Percentiles rank a stretch among this genome's conserved stretches.
phyloP scores from a whole-genome alignment of 345 rosid species.

The Ricinus communis region DNA sequence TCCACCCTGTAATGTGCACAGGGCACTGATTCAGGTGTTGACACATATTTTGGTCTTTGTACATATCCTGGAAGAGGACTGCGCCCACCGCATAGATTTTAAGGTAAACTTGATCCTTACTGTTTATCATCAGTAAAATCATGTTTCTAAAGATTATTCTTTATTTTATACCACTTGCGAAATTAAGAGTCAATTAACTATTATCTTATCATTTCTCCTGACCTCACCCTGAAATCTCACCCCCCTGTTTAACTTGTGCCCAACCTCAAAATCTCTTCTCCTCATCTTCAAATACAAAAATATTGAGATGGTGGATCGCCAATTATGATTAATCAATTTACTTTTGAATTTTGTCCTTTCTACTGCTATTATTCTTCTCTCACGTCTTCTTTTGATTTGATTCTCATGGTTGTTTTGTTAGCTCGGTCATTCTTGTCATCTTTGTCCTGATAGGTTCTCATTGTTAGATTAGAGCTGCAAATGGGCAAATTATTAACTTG shows the following conservation, averaged over 20 bases:
- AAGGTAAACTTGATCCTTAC: constrained; percentile 50
- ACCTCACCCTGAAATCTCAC: background rate
- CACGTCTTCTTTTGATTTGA: background rate
- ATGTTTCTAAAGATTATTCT: background rate
- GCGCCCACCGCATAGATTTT: constrained; percentile 74
- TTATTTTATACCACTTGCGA: background rate
- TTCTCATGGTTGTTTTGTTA: background rate
- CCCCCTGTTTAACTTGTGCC: background rate
- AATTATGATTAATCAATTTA: too few species aligned
- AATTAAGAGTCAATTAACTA: background rate
- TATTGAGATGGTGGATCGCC: too few species aligned
- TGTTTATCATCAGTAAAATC: background rate
- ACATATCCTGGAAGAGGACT: constrained; percentile 84
- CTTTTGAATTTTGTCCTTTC: background rate
- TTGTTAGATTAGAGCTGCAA: background rate
- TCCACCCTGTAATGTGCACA: constrained; percentile 24
- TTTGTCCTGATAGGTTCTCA: background rate
- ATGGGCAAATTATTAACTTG: background rate
- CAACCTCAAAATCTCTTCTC: background rate
- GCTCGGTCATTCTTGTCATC: background rate
- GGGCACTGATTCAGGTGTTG: constrained; percentile 91
- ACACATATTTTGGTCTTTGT: constrained; percentile 88
- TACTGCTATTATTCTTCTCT: background rate
- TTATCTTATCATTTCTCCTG: background rate
- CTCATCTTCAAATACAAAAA: too few species aligned